phyloP scores from a whole-genome alignment of 1,139 yeast species.

The Saccharomyces hybrid region DNA sequence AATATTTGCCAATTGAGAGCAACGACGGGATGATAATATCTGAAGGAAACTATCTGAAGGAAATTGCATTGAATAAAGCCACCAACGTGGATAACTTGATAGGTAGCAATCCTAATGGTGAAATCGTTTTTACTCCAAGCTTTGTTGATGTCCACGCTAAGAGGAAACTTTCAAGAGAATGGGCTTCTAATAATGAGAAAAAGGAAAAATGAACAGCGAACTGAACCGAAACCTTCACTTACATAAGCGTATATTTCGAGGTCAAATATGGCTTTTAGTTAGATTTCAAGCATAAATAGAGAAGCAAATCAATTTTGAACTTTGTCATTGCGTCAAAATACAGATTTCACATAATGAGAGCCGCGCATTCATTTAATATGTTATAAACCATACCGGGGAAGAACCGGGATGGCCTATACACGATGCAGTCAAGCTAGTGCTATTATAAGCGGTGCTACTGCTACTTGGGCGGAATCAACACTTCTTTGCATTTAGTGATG shows the following conservation, averaged over 20 bases:
- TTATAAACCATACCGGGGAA: background rate
- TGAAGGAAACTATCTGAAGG: constrained; percentile 23
- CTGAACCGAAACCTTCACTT: background rate
- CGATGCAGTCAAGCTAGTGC: too few species aligned
- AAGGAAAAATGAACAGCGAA: background rate
- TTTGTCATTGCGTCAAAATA: background rate
- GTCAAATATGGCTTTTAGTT: background rate
- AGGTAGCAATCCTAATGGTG: constrained; percentile 29
- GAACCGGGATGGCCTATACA: background rate
- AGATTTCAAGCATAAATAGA: background rate
- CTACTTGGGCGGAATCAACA: too few species aligned
- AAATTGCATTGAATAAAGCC: constrained; percentile 26
- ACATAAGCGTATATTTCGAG: background rate
- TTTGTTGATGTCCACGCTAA: constrained; percentile 24
- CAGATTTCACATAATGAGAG: background rate
- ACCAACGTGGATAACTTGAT: constrained; percentile 26
- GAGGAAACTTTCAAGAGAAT: constrained; percentile 19
- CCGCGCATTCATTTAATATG: background rate
- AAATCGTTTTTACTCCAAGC: constrained; percentile 25
- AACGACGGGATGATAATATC: constrained; percentile 11
- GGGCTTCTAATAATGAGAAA: constrained; percentile 6
- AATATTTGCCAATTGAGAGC: constrained; percentile 21
- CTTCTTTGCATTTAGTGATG: too few species aligned
- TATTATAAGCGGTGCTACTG: too few species aligned
- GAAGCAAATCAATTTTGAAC: background rate